Conservation (phyloP, 225 moss, liverwort and hornwort species). For the Lunularia cruciata region DNA sequence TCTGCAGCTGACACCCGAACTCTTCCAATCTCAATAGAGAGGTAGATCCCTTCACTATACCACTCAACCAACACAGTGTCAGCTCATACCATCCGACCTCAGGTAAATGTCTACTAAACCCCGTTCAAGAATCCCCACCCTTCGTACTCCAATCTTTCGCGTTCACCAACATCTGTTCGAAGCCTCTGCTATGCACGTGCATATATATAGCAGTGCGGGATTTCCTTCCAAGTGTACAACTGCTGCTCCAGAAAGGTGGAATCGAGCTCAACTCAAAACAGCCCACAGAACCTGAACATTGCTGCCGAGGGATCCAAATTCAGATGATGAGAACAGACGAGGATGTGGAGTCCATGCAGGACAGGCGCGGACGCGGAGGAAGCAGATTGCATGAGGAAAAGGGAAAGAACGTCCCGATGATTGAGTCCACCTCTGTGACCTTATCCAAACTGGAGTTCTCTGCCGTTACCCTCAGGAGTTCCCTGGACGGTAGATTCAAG, state of each 20-base stretch:
- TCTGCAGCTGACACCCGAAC: not conserved
- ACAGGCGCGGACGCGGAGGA: not conserved
- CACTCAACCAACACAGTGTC: not conserved
- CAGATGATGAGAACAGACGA: not conserved
- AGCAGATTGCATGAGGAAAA: not conserved
- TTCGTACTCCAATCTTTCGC: not conserved
- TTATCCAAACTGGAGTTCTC: slow-evolving; percentile 1
- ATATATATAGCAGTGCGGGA: slow-evolving; percentile 2
- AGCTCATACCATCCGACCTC: not conserved
- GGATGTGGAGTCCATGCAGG: not conserved
- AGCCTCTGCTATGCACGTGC: too few species aligned
- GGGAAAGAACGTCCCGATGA: not conserved
- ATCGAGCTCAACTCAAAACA: not conserved
- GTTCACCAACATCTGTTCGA: too few species aligned
- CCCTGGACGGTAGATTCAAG: not conserved
- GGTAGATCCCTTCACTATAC: too few species aligned
- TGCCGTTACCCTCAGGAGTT: not conserved
- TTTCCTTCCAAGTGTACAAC: slow-evolving; percentile 1
- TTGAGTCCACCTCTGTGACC: not conserved
- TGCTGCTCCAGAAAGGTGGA: not conserved
- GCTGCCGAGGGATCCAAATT: not conserved
- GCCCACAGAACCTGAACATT: not conserved
- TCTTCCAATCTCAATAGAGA: too few species aligned
- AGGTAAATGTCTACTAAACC: not conserved
- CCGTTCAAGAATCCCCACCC: not conserved